These are phyloP conservation scores for Microbotryum lychnidis-dioicae DNA, from an alignment of 1,284 basidiomycete genomes.

Conservation along the genomic window DNA sequence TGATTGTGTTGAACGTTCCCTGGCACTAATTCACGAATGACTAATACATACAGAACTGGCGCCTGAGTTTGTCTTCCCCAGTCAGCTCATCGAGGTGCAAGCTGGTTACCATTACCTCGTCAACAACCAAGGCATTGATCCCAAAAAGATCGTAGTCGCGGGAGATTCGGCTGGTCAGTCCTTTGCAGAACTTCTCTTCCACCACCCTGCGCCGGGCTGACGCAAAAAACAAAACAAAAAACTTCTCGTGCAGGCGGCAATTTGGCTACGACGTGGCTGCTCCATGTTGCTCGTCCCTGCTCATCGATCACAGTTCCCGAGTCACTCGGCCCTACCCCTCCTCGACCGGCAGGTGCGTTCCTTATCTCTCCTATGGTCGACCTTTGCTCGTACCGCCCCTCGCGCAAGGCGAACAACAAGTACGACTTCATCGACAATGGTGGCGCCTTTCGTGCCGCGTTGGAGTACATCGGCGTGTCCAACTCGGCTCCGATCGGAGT, in stretches of 20 bases:
- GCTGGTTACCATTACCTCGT: constrained; percentile 57
- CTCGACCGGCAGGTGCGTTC: constrained; percentile 15
- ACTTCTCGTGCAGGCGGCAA: constrained; percentile 49
- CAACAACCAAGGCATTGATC: constrained; percentile 44
- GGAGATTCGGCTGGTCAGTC: constrained; percentile 53
- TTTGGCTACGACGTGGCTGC: constrained; percentile 40
- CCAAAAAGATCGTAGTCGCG: constrained; percentile 54
- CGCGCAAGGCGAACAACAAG: background rate
- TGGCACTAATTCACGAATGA: background rate
- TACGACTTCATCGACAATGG: constrained; percentile 16
- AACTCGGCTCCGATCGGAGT: background rate
- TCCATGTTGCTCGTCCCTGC: constrained; percentile 21
- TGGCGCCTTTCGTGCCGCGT: constrained; percentile 7
- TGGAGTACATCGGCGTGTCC: constrained; percentile 21
- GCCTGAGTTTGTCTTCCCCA: constrained; percentile 41
- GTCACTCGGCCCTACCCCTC: constrained; percentile 9
- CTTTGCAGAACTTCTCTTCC: too few relatives aligned
- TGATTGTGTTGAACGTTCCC: too few relatives aligned
- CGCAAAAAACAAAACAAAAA: too few relatives aligned
- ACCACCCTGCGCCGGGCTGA: too few relatives aligned
- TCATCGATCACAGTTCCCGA: constrained; percentile 9
- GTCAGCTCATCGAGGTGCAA: constrained; percentile 56
- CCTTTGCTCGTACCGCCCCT: constrained; percentile 6
- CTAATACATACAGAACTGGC: constrained; percentile 7
- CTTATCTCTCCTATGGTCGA: constrained; percentile 23